Conservation (phyloP, 2,329 filamentous ascomycete genomes). For the Penicillium sp. region DNA sequence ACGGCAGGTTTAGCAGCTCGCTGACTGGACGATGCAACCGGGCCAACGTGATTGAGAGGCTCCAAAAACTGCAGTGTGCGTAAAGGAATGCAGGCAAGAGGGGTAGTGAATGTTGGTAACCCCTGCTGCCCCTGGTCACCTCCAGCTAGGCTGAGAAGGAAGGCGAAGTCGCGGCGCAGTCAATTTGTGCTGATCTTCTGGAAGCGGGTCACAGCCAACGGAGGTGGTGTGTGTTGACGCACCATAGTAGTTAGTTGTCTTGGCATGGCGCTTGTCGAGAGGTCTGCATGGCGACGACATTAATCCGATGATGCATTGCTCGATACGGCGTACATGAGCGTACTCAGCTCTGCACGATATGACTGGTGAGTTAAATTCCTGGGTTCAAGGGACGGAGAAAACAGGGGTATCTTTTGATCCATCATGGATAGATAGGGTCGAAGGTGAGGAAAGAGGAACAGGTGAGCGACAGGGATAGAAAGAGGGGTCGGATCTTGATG, state of each 20-base stretch:
- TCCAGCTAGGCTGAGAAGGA: conserved; percentile 6
- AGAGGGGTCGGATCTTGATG: conserved; percentile 17
- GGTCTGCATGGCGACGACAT: conserved; percentile 20
- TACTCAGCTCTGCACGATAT: background rate
- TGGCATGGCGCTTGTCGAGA: conserved; percentile 35
- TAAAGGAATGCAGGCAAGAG: conserved; percentile 17
- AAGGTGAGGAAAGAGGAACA: conserved; percentile 7
- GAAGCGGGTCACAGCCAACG: conserved; percentile 16
- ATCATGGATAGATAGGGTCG: background rate
- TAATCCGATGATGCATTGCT: background rate
- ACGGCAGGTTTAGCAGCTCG: conserved; percentile 14
- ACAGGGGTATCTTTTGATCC: background rate
- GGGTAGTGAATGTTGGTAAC: conserved; percentile 12
- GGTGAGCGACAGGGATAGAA: conserved; percentile 22
- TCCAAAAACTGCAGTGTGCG: conserved; percentile 18
- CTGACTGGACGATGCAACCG: conserved; percentile 3
- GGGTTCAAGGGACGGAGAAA: background rate
- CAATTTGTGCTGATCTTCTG: conserved; percentile 17
- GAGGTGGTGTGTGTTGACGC: conserved; percentile 18
- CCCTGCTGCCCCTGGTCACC: conserved; percentile 11
- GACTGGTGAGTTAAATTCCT: background rate
- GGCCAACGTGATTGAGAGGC: conserved; percentile 11
- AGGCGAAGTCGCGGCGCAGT: conserved; percentile 23
- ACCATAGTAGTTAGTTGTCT: conserved; percentile 27
- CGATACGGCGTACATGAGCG: conserved; percentile 7